phyloP scores from a whole-genome alignment of 768 basidiomycete genomes.

The Boletus rufocinnamomeus region DNA sequence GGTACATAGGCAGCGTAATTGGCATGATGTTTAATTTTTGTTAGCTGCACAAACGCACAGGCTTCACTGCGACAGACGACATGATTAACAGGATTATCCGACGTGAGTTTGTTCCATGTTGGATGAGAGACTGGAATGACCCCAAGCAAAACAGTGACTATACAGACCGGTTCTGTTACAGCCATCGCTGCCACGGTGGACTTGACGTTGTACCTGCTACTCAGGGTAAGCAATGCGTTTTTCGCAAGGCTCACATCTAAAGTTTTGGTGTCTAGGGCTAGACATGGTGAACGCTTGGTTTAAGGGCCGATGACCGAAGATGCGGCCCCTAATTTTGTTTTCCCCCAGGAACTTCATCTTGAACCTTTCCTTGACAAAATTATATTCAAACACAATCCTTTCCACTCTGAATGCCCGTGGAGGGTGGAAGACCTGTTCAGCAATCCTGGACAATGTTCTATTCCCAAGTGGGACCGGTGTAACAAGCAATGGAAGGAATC shows the following conservation, averaged over 20 bases:
- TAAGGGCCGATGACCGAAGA: too few relatives aligned
- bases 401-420: too few relatives aligned
- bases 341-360: too few relatives aligned
- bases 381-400: too few relatives aligned
- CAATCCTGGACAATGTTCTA: too few relatives aligned
- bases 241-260: not conserved
- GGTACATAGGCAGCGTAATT: not conserved
- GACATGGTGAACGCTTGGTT: constrained; percentile 2
- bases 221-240: constrained; percentile 12
- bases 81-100: constrained; percentile 44
- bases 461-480: not conserved
- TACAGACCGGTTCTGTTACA: constrained; percentile 33
- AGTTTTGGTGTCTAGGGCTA: not conserved
- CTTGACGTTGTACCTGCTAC: constrained; percentile 24
- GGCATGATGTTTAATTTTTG: not conserved
- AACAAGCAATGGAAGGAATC: not conserved
- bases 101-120: constrained; percentile 24
- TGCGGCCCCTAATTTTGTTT: too few relatives aligned
- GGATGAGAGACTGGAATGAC: not conserved
- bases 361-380: too few relatives aligned
- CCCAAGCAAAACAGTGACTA: constrained; percentile 22
- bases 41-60: constrained; percentile 44
- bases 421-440: too few relatives aligned
- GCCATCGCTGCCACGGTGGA: constrained; percentile 21
- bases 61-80: constrained; percentile 41